Base-by-base conservation (phyloP, 2,329 filamentous ascomycete genomes). In the Hypoxylon sp. region DNA sequence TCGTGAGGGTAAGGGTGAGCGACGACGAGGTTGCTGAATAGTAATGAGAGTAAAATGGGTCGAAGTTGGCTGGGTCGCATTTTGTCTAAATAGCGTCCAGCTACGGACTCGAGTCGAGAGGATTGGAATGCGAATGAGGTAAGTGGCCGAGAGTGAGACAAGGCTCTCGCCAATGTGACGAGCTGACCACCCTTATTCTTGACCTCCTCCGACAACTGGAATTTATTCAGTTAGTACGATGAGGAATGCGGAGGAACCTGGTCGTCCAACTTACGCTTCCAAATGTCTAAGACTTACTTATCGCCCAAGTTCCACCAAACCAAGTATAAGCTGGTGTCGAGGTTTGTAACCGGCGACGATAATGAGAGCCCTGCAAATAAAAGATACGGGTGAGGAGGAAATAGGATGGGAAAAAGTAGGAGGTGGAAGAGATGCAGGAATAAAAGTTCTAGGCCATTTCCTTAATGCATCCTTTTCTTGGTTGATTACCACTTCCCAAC, bases 1-100 rank as follows among this genome's bases (percentile, higher is more conserved):
- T 86, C 82, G 71, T 78, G 80, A 43, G 84, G 84, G 59, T 80
- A 84, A 0, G 86, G 85, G 22, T 76, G 74, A 17, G 85, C 84
- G 67, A 74, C 71, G 71, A 72, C 63, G 69, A 75, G 70, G 62
- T 73, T 73, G 24, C 76, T 71, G 68, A 83, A 72, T 65, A 82
- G 73, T 64, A 83, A 70, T 64, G 81, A 72, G 59, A 79, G 69
- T 30, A 78, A 64, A 50, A 68, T 63, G 50, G 71, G 65, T 57
- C 71, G 70, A 56, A 68, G 59, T 59, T 53, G 57, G 61, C 70
- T 72, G 57, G 70, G 64, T 68, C 74, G 78, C 79, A 80, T 80
- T 53, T 70, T 78, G 74, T 46, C 24, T 28, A 54, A 59, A 48
- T 52, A 56, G 52, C 30, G 51, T 28, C 47, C 50, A 51, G 46